Evolutionary conservation across 257 asterid genomes (phyloP).

Genomic region (Gentiana dahurica): DNA sequence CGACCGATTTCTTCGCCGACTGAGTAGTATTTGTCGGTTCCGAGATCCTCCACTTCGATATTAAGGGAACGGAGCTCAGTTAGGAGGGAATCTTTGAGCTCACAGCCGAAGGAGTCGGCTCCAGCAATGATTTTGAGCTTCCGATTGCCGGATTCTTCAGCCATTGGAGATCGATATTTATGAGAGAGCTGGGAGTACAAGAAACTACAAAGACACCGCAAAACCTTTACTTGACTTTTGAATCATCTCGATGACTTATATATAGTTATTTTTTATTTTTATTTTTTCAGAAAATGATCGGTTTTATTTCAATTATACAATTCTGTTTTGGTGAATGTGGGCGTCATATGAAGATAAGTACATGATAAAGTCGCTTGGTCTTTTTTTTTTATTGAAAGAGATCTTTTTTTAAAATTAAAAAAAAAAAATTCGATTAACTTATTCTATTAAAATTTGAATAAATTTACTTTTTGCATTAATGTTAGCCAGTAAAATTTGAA

Average conservation of each 20-base stretch:
- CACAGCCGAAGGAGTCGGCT: constrained; percentile 67
- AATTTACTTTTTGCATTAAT: no score
- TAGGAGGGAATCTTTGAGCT: constrained; percentile 45
- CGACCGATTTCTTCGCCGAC: constrained; percentile 71
- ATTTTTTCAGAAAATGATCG: no score
- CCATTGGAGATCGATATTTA: constrained; percentile 21
- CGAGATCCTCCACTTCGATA: constrained; percentile 70
- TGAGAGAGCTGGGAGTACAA: not conserved
- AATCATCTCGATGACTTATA: not conserved
- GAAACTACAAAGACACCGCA: not conserved
- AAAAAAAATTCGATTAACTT: no score
- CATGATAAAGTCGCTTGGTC: no score
- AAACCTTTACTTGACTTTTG: not conserved
- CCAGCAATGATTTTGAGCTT: constrained; percentile 60
- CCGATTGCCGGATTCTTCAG: constrained; percentile 24
- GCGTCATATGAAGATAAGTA: no score
- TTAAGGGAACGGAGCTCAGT: constrained; percentile 46
- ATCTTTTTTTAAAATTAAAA: no score
- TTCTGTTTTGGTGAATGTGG: no score
- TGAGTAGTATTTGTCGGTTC: constrained; percentile 65
- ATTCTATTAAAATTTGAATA: no score
- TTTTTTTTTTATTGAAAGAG: no score
- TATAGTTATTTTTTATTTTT: no score
- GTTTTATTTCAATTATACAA: no score
- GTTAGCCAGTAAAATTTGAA: no score